Evolutionary conservation across 1,284 basidiomycete genomes (phyloP), one percentile per base, ranked within the genome.

Genomic region (Naganishia liquefaciens): DNA sequence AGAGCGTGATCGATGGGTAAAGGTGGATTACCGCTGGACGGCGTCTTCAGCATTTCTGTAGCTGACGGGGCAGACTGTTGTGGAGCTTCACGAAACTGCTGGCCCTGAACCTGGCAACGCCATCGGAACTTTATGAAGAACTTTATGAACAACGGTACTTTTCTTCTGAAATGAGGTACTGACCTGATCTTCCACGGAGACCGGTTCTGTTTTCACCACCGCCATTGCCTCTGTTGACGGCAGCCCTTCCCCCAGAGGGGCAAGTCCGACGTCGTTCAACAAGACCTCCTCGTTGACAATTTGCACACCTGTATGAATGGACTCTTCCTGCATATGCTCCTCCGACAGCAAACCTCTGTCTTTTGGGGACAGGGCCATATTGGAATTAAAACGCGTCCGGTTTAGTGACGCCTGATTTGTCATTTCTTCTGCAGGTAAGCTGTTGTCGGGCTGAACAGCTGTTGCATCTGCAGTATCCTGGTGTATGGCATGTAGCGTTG

Each of bases 1-100:
- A 77, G 77, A 25, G 70, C 72, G 66, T 67, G 64, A 65, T 79
- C 77, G 33, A 79, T 76, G 1, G 78, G 78, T n/a, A 79, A 66
- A 10, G 75, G 71, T 4, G 74, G 67, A 40, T 65, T 53, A 10
- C 25, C 25, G 4, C 30, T 46, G 9, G 57, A 50, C 30, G 57
- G 46, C 11, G 57, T 60, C 23, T 60, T 49, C 23, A 60, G 46
- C 57, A 60, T 60, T 15, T 33, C 57, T 23, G 57, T 23, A 15
- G 46, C 33, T 4, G 33, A 33, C 4, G 33, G 57, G 7, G 27
- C 46, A 5, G 30, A 37, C 5, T 19, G n/a, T 25, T 47, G 46
- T n/a, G 46, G 27, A 6, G 33, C 5, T 9, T 5, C 39, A 15
- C n/a, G 4, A 28, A 28, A 23, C 40, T 2, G 25, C 23, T n/a